Conservation (phyloP, 805 yeast species). For the Zygoascus flipseniorum region DNA sequence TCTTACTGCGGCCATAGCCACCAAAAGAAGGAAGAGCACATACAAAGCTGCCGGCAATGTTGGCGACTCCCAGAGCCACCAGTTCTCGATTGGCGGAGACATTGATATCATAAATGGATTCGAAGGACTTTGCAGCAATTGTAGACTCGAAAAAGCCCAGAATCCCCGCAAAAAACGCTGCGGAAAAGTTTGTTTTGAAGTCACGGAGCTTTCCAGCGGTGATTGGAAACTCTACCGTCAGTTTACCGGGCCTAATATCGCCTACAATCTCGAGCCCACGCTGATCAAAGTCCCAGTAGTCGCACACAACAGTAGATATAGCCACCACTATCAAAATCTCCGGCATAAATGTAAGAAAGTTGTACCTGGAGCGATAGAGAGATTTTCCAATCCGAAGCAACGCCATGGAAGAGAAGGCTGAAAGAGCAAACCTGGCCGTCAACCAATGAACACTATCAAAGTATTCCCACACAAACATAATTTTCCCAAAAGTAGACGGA, state of each 20-base stretch:
- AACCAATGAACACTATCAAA: slow-evolving; percentile 41
- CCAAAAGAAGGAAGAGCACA: slow-evolving; percentile 85
- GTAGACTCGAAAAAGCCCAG: slow-evolving; percentile 90
- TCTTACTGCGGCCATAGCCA: slow-evolving; percentile 88
- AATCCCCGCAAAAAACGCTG: slow-evolving; percentile 71
- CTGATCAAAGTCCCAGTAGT: slow-evolving; percentile 26
- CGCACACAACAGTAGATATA: slow-evolving; percentile 46
- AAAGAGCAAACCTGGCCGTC: slow-evolving; percentile 53
- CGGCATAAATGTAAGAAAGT: slow-evolving; percentile 59
- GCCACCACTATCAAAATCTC: slow-evolving; percentile 76
- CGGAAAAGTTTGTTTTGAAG: slow-evolving; percentile 49
- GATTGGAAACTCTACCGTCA: slow-evolving; percentile 54
- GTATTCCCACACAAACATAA: slow-evolving; percentile 47
- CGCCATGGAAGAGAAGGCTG: slow-evolving; percentile 41
- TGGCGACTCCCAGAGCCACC: slow-evolving; percentile 78
- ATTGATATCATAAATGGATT: slow-evolving; percentile 52
- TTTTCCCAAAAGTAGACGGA: slow-evolving; percentile 66
- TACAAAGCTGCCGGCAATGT: slow-evolving; percentile 48
- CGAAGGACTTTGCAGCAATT: slow-evolving; percentile 82
- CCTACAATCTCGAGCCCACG: slow-evolving; percentile 66
- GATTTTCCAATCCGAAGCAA: slow-evolving; percentile 36
- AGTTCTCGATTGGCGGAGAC: slow-evolving; percentile 82
- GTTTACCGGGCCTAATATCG: slow-evolving; percentile 42
- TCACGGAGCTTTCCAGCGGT: slow-evolving; percentile 36
- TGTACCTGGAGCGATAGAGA: slow-evolving; percentile 26